A percentile compares a stretch with the other conserved stretches of the same genome.
These are phyloP conservation scores for Akebia trifoliata DNA, from an alignment of 164 flowering plant genomes.

Conservation along the genomic window DNA sequence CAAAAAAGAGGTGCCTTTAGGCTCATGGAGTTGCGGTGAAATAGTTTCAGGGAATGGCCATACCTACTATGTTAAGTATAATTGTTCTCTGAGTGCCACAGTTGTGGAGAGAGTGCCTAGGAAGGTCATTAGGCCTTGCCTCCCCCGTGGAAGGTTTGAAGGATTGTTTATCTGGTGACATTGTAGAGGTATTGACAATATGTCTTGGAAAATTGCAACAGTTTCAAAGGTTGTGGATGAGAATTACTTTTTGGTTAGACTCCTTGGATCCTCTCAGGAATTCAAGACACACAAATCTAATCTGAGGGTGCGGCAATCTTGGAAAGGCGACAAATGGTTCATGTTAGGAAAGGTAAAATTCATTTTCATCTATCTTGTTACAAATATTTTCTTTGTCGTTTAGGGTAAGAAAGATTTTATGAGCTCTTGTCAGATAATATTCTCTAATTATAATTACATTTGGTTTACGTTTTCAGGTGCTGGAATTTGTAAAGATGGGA, in stretches of 20 bases:
- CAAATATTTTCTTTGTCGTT: too few species aligned
- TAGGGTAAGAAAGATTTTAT: too few species aligned
- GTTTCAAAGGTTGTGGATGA: constrained; percentile 36
- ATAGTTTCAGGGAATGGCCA: constrained; percentile 74
- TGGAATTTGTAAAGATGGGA: constrained; percentile 26
- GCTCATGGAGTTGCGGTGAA: constrained; percentile 67
- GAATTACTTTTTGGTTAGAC: constrained; percentile 29
- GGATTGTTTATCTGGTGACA: constrained; percentile 54
- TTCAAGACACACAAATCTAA: constrained; percentile 25
- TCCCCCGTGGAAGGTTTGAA: constrained; percentile 29
- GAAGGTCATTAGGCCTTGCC: constrained; percentile 66
- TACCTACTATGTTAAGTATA: constrained; percentile 54
- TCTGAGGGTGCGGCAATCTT: constrained; percentile 40
- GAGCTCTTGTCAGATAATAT: too few species aligned
- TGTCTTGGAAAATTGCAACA: constrained; percentile 68
- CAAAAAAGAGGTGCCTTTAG: constrained; percentile 45
- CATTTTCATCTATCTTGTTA: too few species aligned
- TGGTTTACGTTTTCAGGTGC: constrained; percentile 33
- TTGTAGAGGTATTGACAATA: constrained; percentile 64
- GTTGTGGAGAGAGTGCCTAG: constrained; percentile 49
- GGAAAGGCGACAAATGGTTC: constrained; percentile 51
- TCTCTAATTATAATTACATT: not conserved
- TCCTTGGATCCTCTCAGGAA: constrained; percentile 37
- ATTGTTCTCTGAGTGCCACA: constrained; percentile 14
- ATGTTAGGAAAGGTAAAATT: constrained; percentile 45